Evolutionary conservation across 108 stramenopile genomes (phyloP), one percentile per base, ranked within the genome.

Genomic region (Skeletonema marinoi): DNA sequence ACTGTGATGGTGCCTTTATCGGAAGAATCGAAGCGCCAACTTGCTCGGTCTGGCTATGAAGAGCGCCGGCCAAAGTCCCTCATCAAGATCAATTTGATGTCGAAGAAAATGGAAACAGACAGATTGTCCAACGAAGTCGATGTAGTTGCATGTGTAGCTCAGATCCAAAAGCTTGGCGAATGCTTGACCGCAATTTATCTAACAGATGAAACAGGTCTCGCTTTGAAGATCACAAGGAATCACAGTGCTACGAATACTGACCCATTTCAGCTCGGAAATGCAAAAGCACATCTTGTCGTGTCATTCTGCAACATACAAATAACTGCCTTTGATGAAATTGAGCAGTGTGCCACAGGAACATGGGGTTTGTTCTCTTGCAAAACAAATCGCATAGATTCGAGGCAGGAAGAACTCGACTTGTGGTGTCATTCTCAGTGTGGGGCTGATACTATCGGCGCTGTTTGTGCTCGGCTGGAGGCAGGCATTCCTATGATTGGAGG

Each of bases 301-400:
- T 85, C 82, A 17, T 86, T 91, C 60, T 71, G 72, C 36, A 87
- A 92, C 70, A 67, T 94, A 6, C 62, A 65, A 30, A 19, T 94
- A 32, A 29, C 74, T 46, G 75, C 87, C 6, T 92, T 89, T 80
- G 93, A 92, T 77, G 21, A 51, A 66, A 21, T 38, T 4, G 86
- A 87, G 42, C 81, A 93, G 32, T 91, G 90, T 77, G 88, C 90
- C 31, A 81, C 87, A 5, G 89, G 77, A 16, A 41, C 67, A 39
- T 89, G 80, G 66, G 33, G 71, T 11, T 41, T 68, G 14, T 78
- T 70, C 10, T 79, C 87, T 8, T 88, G 83, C 65, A 84, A 87
- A 60, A 35, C 32, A 41, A 72, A 71, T 32, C 59, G 54, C 2
- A 83, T 64, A 46, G 60, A 65, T 32, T 21, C 32, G 16, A 61